Percentiles rank a stretch among this genome's conserved stretches.
These are phyloP conservation scores for Articulospora tetracladia DNA, from an alignment of 495 filamentous ascomycete genomes.

Conservation along the genomic window DNA sequence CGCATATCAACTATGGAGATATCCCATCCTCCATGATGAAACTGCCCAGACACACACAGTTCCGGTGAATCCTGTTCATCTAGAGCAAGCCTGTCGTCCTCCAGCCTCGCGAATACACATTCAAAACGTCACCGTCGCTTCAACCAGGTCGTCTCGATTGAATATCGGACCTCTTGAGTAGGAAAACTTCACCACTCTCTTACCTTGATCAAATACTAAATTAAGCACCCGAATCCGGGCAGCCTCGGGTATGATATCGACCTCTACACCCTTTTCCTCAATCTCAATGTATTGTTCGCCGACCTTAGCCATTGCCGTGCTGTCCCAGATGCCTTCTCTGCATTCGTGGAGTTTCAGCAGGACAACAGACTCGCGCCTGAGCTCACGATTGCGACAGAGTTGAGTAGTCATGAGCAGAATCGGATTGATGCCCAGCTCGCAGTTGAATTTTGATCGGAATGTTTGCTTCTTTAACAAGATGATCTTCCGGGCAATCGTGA, in stretches of 20 bases:
- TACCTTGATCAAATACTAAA: no score
- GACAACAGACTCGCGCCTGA: background rate
- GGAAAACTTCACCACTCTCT: no score
- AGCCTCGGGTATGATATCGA: background rate
- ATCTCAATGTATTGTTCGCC: background rate
- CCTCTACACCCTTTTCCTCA: background rate
- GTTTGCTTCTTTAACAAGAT: background rate
- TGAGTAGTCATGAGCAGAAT: background rate
- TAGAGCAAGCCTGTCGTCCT: no score
- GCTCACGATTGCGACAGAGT: background rate
- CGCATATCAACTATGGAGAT: no score
- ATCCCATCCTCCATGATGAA: no score
- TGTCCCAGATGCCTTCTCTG: constrained; percentile 4
- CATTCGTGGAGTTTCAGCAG: background rate
- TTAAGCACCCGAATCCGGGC: background rate
- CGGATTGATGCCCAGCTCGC: constrained; percentile 1
- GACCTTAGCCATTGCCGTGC: background rate
- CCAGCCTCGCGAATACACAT: no score
- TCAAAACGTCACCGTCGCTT: no score
- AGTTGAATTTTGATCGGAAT: background rate
- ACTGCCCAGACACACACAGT: no score
- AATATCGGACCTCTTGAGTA: no score
- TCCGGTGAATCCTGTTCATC: no score
- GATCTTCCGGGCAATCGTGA: background rate
- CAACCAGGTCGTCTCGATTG: no score